phyloP scores from a whole-genome alignment of 495 filamentous ascomycete genomes.

The Corynascus novoguineensis region DNA sequence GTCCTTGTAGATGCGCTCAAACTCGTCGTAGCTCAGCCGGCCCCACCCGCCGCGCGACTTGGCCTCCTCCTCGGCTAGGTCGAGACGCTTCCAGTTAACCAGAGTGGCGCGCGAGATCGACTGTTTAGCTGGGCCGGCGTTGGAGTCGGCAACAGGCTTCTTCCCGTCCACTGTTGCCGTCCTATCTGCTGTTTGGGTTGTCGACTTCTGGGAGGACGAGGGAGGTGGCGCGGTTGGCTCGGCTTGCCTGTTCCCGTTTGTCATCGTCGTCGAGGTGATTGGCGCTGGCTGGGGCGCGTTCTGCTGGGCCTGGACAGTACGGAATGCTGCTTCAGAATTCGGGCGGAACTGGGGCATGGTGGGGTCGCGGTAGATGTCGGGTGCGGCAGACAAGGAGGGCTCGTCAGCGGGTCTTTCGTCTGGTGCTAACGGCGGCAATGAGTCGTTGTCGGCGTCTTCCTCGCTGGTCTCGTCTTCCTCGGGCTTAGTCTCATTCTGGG shows the following conservation, averaged over 20 bases:
- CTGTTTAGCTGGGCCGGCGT: background rate
- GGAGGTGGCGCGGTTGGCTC: background rate
- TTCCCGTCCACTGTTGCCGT: background rate
- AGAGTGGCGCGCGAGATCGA: constrained; percentile 32
- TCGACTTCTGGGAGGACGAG: background rate
- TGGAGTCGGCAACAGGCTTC: background rate
- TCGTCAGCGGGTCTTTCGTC: background rate
- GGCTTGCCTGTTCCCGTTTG: background rate
- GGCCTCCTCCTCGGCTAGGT: constrained; percentile 59
- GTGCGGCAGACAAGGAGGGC: background rate
- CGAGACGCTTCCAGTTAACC: constrained; percentile 51
- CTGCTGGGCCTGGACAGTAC: too few species aligned
- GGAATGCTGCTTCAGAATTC: constrained; percentile 6
- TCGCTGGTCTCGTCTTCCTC: constrained; percentile 16
- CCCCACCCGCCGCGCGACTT: constrained; percentile 66
- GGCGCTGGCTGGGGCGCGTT: background rate
- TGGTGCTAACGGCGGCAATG: background rate
- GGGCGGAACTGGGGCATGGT: constrained; percentile 64
- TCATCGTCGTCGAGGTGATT: background rate
- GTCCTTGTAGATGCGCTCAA: constrained; percentile 61
- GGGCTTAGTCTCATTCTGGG: constrained; percentile 1
- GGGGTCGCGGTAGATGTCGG: constrained; percentile 47
- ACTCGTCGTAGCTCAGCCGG: constrained; percentile 65
- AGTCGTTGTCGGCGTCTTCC: constrained; percentile 17
- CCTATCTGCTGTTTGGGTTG: background rate